Evolutionary conservation across 805 yeast genomes (phyloP).

Genomic region (Schwanniomyces polymorphus): DNA sequence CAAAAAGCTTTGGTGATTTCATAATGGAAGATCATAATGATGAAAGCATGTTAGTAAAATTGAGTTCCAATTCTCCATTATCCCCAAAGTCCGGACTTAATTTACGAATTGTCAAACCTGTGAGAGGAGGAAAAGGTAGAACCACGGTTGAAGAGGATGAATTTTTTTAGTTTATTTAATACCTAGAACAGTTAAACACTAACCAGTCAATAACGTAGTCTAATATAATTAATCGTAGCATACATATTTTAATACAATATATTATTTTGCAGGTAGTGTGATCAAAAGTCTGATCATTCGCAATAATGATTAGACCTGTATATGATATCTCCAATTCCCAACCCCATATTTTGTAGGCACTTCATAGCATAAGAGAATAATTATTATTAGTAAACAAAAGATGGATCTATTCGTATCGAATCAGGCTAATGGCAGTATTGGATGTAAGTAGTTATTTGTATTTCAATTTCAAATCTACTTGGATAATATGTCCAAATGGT

Average conservation of each 20-base stretch:
- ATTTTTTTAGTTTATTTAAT: neutral
- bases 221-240: slow-evolving; percentile 16
- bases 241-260: neutral
- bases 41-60: neutral
- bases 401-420: slow-evolving; percentile 18
- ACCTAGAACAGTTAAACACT: slow-evolving; percentile 40
- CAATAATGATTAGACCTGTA: neutral
- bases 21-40: neutral
- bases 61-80: neutral
- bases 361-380: neutral
- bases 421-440: slow-evolving; percentile 16
- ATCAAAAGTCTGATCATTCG: neutral
- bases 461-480: neutral
- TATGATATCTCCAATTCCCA: neutral
- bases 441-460: slow-evolving; percentile 13
- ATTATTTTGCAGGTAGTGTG: too few relatives aligned
- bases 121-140: slow-evolving; percentile 49
- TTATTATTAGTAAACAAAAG: neutral
- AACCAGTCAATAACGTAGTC: slow-evolving; percentile 57
- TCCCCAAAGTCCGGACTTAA: slow-evolving; percentile 50
- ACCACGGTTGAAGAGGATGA: neutral
- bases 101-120: slow-evolving; percentile 60
- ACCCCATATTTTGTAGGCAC: neutral
- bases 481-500: neutral
- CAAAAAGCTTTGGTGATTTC: neutral